These are phyloP conservation scores for Sphaerulina vaccinii DNA, from an alignment of 2,329 filamentous ascomycete genomes.

Conservation along the genomic window DNA sequence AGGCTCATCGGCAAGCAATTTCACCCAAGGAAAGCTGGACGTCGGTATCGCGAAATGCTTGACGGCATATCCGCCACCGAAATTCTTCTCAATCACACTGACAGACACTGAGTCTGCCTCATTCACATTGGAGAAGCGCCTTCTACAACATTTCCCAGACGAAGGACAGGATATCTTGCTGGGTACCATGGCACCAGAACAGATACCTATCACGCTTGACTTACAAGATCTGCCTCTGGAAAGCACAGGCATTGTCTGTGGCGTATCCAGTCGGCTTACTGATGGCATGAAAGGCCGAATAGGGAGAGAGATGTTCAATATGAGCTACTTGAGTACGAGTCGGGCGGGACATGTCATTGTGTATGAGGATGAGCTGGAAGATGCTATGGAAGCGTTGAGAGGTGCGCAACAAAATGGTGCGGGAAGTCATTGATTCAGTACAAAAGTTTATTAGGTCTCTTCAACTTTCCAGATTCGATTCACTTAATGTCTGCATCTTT, in stretches of 20 bases:
- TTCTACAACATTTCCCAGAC: constrained; percentile 56
- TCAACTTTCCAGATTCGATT: no score
- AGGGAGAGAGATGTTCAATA: constrained; percentile 59
- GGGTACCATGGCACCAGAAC: constrained; percentile 68
- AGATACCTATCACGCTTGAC: constrained; percentile 83
- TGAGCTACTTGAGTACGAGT: constrained; percentile 88
- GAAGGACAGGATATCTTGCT: constrained; percentile 63
- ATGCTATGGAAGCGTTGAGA: constrained; percentile 67
- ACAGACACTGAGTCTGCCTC: constrained; percentile 73
- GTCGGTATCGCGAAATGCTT: constrained; percentile 51
- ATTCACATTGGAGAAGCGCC: constrained; percentile 66
- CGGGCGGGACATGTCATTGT: constrained; percentile 87
- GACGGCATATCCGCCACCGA: constrained; percentile 53
- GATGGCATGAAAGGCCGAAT: constrained; percentile 58
- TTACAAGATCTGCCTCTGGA: constrained; percentile 77
- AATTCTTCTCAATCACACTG: constrained; percentile 71
- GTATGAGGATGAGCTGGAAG: constrained; percentile 68
- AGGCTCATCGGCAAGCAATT: constrained; percentile 32
- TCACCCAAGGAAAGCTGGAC: constrained; percentile 44
- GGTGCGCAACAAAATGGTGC: constrained; percentile 14
- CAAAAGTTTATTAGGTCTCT: no score
- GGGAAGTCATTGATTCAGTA: no score
- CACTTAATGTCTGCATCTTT: no score
- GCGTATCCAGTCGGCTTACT: constrained; percentile 79
- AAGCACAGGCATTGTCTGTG: constrained; percentile 91